Percentiles rank a stretch among this genome's conserved stretches.
Evolutionary conservation across 441 rosid genomes (phyloP).

Genomic region (Adansonia grandidieri): DNA sequence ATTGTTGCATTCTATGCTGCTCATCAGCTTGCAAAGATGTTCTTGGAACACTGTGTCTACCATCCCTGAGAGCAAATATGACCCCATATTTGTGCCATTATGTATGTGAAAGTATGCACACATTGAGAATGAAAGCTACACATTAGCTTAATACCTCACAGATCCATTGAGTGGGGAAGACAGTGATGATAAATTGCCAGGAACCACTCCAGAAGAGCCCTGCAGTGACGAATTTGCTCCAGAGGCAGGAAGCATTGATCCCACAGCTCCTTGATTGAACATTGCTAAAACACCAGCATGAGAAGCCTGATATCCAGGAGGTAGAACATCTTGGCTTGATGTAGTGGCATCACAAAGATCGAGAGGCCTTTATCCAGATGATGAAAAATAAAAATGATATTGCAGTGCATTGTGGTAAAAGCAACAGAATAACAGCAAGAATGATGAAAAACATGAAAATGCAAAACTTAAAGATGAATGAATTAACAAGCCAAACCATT

Average conservation of each 20-base stretch:
- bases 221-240: conserved; percentile 69
- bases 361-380: conserved; percentile 82
- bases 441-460: conserved; percentile 4
- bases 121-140: conserved; percentile 29
- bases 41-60: conserved; percentile 74
- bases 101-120: conserved; percentile 20
- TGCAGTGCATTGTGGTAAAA: conserved; percentile 28
- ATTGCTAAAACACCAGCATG: conserved; percentile 56
- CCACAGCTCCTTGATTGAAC: conserved; percentile 66
- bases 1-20: conserved; percentile 77
- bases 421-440: conserved; percentile 25
- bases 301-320: conserved; percentile 69
- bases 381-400: conserved; percentile 29
- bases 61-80: conserved; percentile 58
- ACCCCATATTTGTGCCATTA: neutral
- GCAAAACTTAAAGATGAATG: conserved; percentile 15
- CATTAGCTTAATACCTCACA: conserved; percentile 59
- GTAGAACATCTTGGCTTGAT: conserved; percentile 65
- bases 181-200: conserved; percentile 60
- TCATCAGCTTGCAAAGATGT: conserved; percentile 77
- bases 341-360: conserved; percentile 81
- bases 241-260: conserved; percentile 64
- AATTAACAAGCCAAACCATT: conserved; percentile 17
- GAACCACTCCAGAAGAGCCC: conserved; percentile 65
- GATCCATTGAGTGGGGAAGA: conserved; percentile 67